phyloP scores from a whole-genome alignment of 345 rosid species.

The Salix caprea region DNA sequence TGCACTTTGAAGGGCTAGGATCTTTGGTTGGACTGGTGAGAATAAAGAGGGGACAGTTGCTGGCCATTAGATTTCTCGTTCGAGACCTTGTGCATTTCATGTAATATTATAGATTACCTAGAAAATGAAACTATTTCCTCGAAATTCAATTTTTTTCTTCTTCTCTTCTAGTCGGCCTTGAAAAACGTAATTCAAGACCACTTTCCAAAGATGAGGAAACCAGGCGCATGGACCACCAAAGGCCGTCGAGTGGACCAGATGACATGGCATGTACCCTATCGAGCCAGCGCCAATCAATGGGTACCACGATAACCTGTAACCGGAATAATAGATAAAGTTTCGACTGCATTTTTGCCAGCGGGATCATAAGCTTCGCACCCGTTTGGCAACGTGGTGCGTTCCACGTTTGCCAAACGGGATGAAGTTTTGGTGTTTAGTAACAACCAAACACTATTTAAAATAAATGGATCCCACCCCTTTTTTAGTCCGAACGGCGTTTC shows the following conservation, averaged over 20 bases:
- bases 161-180: background rate
- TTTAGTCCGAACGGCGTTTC: too few relatives aligned
- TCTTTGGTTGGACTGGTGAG: background rate
- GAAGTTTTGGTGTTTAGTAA: too few relatives aligned
- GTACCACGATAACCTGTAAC: background rate
- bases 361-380: background rate
- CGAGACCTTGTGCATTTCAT: background rate
- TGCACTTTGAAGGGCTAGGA: background rate
- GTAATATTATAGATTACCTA: background rate
- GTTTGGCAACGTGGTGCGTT: too few relatives aligned
- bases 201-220: background rate
- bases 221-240: background rate
- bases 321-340: background rate
- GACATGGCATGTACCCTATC: background rate
- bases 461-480: too few relatives aligned
- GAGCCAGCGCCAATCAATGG: background rate
- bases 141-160: background rate
- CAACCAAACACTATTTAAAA: too few relatives aligned
- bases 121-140: background rate
- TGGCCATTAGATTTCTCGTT: background rate
- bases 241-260: background rate
- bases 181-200: background rate
- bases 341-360: constrained; percentile 2
- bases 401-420: too few relatives aligned
- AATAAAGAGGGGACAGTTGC: background rate